Evolutionary conservation across 805 yeast species (phyloP), one percentile per base, ranked within the genome.

Genomic region (Ogataea minuta): DNA sequence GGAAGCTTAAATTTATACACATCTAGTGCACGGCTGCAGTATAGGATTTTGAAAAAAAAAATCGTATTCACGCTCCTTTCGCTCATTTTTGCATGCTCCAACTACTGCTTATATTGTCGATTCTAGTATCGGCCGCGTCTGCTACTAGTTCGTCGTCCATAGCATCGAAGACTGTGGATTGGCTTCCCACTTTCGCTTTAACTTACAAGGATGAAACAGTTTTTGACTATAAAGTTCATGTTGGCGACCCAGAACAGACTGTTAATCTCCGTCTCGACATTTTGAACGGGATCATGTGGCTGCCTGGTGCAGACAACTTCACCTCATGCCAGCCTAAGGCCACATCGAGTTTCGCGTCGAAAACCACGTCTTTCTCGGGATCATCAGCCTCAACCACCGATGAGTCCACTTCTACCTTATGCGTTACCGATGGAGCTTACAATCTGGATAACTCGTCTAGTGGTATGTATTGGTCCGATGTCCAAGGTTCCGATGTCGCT

Each of bases 241-340:
- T 63, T 1, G 67, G 67, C 2, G 28, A 31, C 3, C 54, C 59
- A 1, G 36, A 41, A 6, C 61, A 60, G 43, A 31, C 46, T 2
- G 9, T 58, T 20, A 40, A 23, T 6, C 32, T 63, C 9, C 45
- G 68, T 17, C 27, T 64, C 9, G 68, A 64, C 40, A 37, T 62
- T 2, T 36, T 44, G n/a, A 54, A 56, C 23, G 60, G 54, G 6
- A 45, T 46, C 13, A 19, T 58, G 1, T 64, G 66, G 66, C 45
- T 61, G 2, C 63, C 60, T 23, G 61, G 52, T 14, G 34, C 44
- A 5, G 37, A 39, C 14, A 45, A 41, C 3, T 62, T 54, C 31
- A 28, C 51, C 5, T 20, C 28, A 2, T 62, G 68, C 52, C 3
- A 34, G 2, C 23, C 30, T 1, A 13, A 24, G n/a, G 8, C 36